Evolutionary conservation across 1,284 basidiomycete genomes (phyloP), one percentile per base, ranked within the genome.

Genomic region (Mycena sp.): DNA sequence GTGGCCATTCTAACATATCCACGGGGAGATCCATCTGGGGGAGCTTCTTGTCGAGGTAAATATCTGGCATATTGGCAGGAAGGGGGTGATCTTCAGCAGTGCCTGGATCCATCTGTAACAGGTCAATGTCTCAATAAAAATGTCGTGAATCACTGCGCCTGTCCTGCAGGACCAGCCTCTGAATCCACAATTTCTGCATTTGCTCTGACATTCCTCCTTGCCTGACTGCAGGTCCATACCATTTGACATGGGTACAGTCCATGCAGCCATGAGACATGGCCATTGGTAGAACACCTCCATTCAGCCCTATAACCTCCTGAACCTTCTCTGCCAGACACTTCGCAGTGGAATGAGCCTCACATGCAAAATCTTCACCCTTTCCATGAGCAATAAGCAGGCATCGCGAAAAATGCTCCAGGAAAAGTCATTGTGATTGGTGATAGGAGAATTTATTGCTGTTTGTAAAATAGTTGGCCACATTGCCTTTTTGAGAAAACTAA

Each of bases 391-490:
- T 12, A 14, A 70, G 54, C 6, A 70, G 58, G 4, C 67, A 48
- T 2, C 67, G 53, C 0, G 64, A 17, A 26, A 70, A 67, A 49
- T 70, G 67, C 35, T 70, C 67, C 4, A 67, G 7, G 21, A 45
- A 63, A 12, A 63, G 56, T 2, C 61, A 41, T 23, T 63, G 46
- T 4, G 61, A 57, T 43, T 63, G 61, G 3, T 55, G 49, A 30
- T 54, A 44, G 17, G 62, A 64, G 45, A 67, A 19, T 16, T 23
- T 54, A 14, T n/a, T n/a, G n/a, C n/a, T n/a, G n/a, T n/a, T n/a
- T n/a, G n/a, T n/a, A n/a, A n/a, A n/a, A n/a, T n/a, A n/a, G n/a
- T n/a, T n/a, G n/a, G n/a, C n/a, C n/a, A n/a, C n/a, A n/a, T n/a
- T n/a, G n/a, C n/a, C n/a, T n/a, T n/a, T n/a, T n/a, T n/a, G n/a